Base-by-base conservation (phyloP, 805 yeast genomes). In the Saccharomycopsis sp. region DNA sequence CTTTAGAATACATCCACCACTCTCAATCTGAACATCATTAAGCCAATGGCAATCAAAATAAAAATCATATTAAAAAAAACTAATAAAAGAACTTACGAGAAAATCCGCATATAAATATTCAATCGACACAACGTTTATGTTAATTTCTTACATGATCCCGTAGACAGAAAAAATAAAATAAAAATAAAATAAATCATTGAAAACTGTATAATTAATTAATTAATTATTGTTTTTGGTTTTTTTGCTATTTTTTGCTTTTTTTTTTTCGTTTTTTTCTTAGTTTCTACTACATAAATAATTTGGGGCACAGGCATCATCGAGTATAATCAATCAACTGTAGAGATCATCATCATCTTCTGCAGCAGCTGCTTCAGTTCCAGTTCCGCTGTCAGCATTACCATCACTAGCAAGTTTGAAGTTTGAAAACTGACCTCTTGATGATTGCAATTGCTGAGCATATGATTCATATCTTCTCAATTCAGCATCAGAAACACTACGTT, bases 391-490 rank as follows among this genome's bases (percentile, higher is more conserved):
- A 27, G 73, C 75, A 52, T 72, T 72, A 17, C 75, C 72, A 38
- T 49, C 53, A 48, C 75, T 87, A 53, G 79, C 77, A 64, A 93
- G 90, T 62, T 87, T 79, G 70, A 93, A 90, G 68, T 83, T 85
- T 53, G 90, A 75, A 62, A 85, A 83, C 64, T 85, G 95, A 40
- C 98, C 97, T 70, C 98, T 86, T 1, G 96, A 85, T 47, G 95
- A 86, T 65, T 83, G 94, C 65, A 93, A 74, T 68, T 90, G 96
- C 67, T 90, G 96, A 41, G 96, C 95, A 60, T 90, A 93, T 5
- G 97, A 94, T 71, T 93, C 98, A 65, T 93, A 93, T 68, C 98
- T 89, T 69, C 99, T 93, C 60, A 93, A 75, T 68, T 93, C 98
- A 31, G 96, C 85, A 60, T 94, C 97, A 33, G 94, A 81, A 40